Evolutionary conservation across 2,329 filamentous ascomycete species (phyloP).

Genomic region (Bertia moriformis): DNA sequence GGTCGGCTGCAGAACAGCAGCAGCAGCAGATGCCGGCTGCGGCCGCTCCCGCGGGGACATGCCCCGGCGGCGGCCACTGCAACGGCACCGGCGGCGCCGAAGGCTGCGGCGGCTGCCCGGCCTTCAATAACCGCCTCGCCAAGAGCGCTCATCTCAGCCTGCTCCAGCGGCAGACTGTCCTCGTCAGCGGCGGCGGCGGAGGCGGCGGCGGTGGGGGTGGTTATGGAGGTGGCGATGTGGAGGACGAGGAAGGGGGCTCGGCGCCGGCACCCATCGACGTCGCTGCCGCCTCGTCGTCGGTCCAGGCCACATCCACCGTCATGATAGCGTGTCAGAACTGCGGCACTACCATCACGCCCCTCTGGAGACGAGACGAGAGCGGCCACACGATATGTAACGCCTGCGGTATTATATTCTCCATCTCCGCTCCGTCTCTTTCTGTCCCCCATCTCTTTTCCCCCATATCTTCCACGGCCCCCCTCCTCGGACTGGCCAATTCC

Average conservation of each 20-base stretch:
- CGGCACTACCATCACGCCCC: conserved; percentile 84
- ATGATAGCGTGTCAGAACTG: conserved; percentile 95
- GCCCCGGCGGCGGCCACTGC: conserved; percentile 84
- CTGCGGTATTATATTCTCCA: conserved; percentile 58
- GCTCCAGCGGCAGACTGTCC: conserved; percentile 29
- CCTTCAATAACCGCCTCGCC: conserved; percentile 90
- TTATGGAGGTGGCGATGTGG: conserved; percentile 16
- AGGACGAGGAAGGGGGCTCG: no score
- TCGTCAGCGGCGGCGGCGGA: conserved; percentile 9
- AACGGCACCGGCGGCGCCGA: conserved; percentile 93
- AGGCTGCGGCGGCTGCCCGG: conserved; percentile 87
- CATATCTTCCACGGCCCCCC: neutral
- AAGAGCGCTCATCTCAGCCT: conserved; percentile 66
- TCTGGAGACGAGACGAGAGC: conserved; percentile 87
- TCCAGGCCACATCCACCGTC: conserved; percentile 38
- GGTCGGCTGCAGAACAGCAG: conserved; percentile 14
- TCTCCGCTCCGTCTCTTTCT: conserved; percentile 3
- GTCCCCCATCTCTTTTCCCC: neutral
- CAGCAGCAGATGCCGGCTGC: conserved; percentile 44
- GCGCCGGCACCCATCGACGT: conserved; percentile 31
- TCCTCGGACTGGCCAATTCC: conserved; percentile 5
- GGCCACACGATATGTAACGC: conserved; percentile 98
- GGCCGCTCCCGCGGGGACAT: no score
- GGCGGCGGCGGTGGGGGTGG: conserved; percentile 8
- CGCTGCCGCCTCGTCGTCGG: conserved; percentile 26